These are phyloP conservation scores for Euphorbia tirucalli DNA, from an alignment of 345 rosid genomes.

Conservation along the genomic window DNA sequence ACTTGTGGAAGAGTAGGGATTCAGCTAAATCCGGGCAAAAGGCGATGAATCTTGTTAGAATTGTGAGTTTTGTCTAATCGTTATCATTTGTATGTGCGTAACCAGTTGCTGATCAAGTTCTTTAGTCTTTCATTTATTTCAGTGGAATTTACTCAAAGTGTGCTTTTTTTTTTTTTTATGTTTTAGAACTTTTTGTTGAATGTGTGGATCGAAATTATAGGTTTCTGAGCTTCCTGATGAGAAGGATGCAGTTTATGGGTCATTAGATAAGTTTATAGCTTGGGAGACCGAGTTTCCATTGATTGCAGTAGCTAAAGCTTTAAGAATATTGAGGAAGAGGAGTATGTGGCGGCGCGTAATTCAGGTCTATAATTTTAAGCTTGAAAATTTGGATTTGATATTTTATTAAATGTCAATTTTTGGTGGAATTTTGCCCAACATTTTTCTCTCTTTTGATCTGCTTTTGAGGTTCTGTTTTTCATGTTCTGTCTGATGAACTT, in stretches of 20 bases:
- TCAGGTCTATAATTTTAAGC: slow-evolving; percentile 88
- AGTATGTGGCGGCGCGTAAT: slow-evolving; percentile 76
- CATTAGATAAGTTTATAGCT: slow-evolving; percentile 78
- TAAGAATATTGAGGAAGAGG: slow-evolving; percentile 57
- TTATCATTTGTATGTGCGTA: background rate
- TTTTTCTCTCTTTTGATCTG: background rate
- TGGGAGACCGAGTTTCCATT: slow-evolving; percentile 90
- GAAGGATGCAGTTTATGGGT: slow-evolving; percentile 78
- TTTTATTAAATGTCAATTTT: background rate
- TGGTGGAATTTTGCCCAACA: background rate
- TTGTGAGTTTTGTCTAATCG: slow-evolving; percentile 37
- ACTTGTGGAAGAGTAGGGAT: slow-evolving; percentile 78
- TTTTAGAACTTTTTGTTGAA: slow-evolving; percentile 4
- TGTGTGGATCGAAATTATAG: slow-evolving; percentile 33
- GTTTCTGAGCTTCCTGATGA: slow-evolving; percentile 75
- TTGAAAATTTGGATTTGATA: slow-evolving; percentile 6
- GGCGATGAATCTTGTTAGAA: slow-evolving; percentile 65
- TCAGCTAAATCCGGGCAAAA: slow-evolving; percentile 77
- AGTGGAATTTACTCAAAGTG: background rate
- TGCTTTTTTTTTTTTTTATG: background rate
- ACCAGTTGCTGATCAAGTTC: no score
- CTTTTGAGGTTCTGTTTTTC: background rate
- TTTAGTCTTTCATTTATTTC: no score
- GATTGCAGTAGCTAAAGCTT: slow-evolving; percentile 72
- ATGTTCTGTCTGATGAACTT: background rate